A percentile compares a stretch with the other conserved stretches of the same genome.
Evolutionary conservation across 164 flowering plant genomes (phyloP).

Genomic region (Aristolochia contorta): DNA sequence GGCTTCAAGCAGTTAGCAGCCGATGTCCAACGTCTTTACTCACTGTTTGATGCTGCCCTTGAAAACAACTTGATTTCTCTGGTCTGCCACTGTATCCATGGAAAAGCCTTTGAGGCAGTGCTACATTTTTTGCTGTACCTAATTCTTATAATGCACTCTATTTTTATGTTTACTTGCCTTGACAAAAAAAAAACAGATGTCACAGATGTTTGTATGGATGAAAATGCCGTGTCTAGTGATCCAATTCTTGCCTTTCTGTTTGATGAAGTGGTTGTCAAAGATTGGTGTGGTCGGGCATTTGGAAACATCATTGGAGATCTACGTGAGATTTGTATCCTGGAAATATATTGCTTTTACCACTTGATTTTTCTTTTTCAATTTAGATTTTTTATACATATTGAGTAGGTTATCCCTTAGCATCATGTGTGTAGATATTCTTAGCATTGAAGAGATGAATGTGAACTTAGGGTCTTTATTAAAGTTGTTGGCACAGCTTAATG

Average conservation of each 20-base stretch:
- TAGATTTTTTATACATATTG: not conserved
- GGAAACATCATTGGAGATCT: conserved; percentile 42
- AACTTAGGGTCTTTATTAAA: conserved; percentile 39
- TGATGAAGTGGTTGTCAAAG: conserved; percentile 97
- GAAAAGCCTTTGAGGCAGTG: not conserved
- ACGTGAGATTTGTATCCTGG: conserved; percentile 70
- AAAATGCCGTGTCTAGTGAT: conserved; percentile 96
- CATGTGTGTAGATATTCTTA: conserved; percentile 41
- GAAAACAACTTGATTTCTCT: conserved; percentile 83
- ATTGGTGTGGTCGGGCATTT: conserved; percentile 84
- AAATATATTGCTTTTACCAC: not conserved
- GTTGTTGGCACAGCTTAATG: conserved; percentile 42
- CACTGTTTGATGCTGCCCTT: conserved; percentile 81
- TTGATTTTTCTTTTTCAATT: not conserved
- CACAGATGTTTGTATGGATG: conserved; percentile 98
- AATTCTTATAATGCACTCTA: not conserved
- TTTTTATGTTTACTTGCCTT: conserved; percentile 16
- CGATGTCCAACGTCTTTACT: conserved; percentile 76
- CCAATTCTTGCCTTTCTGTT: conserved; percentile 82
- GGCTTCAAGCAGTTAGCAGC: conserved; percentile 36
- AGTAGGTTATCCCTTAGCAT: conserved; percentile 23
- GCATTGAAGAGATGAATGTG: conserved; percentile 40
- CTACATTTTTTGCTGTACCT: not conserved
- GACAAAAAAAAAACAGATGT: conserved; percentile 57
- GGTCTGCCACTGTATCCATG: conserved; percentile 96